These are phyloP conservation scores for Pseudoperonospora humuli DNA, from an alignment of 352 stramenopile species.

Conservation along the genomic window DNA sequence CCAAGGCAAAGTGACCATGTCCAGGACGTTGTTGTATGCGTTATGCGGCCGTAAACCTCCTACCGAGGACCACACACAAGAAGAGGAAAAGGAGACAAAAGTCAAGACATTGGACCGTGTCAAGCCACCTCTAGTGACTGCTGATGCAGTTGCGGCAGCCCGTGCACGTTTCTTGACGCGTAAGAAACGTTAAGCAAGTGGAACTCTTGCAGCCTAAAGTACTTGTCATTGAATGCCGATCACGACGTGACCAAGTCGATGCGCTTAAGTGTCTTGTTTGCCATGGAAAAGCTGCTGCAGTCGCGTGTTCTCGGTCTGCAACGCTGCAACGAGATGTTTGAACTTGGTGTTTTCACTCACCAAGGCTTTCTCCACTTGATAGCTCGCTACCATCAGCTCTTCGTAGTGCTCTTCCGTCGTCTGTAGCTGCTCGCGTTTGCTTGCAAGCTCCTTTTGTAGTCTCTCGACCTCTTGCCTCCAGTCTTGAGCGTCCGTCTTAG, in stretches of 20 bases:
- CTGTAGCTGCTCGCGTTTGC: constrained; percentile 36
- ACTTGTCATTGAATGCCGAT: no score
- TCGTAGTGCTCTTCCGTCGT: constrained; percentile 5
- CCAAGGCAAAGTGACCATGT: constrained; percentile 24
- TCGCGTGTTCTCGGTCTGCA: constrained; percentile 3
- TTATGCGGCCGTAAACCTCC: constrained; percentile 35
- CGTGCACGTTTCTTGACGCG: constrained; percentile 38
- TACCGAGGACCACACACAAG: not conserved
- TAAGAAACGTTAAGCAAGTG: constrained; percentile 21
- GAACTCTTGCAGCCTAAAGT: no score
- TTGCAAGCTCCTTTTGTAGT: constrained; percentile 50
- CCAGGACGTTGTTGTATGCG: constrained; percentile 30
- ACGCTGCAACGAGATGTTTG: constrained; percentile 1
- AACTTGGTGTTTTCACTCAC: constrained; percentile 5
- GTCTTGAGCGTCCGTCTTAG: no score
- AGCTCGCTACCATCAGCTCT: constrained; percentile 7
- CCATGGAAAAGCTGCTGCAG: not conserved
- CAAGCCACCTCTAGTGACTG: constrained; percentile 14
- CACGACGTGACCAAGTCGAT: not conserved
- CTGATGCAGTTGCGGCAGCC: constrained; percentile 30
- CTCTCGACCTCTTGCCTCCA: constrained; percentile 41
- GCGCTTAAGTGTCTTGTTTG: not conserved
- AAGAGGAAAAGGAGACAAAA: not conserved
- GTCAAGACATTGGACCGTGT: not conserved
- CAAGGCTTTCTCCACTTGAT: constrained; percentile 9